These are phyloP conservation scores for Phytophthora constricta DNA, from an alignment of 352 stramenopile species.

Conservation along the genomic window DNA sequence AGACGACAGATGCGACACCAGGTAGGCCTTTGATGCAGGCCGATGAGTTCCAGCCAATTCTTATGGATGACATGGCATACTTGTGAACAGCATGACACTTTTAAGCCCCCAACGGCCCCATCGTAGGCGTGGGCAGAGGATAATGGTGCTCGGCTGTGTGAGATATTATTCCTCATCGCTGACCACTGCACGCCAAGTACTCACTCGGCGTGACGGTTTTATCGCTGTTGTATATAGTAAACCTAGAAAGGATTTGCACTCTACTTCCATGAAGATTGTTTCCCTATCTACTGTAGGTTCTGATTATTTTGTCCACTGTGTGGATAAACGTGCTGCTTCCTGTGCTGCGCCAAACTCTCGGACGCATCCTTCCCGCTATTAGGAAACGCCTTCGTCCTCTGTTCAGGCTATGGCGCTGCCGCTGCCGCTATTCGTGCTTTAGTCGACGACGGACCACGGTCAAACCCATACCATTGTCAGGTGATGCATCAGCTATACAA, in stretches of 20 bases:
- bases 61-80: background rate
- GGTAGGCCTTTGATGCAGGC: background rate
- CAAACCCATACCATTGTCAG: slow-evolving; percentile 20
- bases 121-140: background rate
- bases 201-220: too few relatives aligned
- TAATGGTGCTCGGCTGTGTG: background rate
- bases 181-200: too few relatives aligned
- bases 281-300: too few relatives aligned
- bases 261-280: too few relatives aligned
- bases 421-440: slow-evolving; percentile 32
- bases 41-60: background rate
- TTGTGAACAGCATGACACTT: background rate
- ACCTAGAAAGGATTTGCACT: too few relatives aligned
- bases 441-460: slow-evolving; percentile 18
- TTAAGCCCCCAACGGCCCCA: background rate
- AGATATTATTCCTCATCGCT: too few relatives aligned
- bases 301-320: slow-evolving; percentile 69
- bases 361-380: too few relatives aligned
- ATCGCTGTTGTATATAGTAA: too few relatives aligned
- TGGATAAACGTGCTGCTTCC: slow-evolving; percentile 60
- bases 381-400: slow-evolving; percentile 36
- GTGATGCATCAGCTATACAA: background rate
- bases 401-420: slow-evolving; percentile 23
- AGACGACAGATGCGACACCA: background rate
- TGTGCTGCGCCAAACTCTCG: slow-evolving; percentile 53